Evolutionary conservation across 208 protist genomes (phyloP).

Genomic region (Wallacemonas sp.): DNA sequence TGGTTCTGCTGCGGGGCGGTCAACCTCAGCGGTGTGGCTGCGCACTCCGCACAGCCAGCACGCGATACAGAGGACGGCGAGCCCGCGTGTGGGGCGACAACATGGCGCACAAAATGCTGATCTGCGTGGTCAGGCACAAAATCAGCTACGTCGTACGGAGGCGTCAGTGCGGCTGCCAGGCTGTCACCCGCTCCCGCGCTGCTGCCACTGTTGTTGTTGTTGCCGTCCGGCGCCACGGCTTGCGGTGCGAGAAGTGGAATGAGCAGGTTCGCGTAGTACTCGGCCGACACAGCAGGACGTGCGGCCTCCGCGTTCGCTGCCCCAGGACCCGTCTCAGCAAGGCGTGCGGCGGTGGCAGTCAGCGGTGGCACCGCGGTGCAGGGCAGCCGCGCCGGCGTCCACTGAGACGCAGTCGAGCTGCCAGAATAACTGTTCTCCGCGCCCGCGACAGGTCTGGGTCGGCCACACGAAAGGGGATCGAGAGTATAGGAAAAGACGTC

Average conservation of each 20-base stretch:
- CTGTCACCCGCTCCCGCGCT: too few species aligned
- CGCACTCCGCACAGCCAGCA: background rate
- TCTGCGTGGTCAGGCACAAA: background rate
- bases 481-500: too few species aligned
- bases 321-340: too few species aligned
- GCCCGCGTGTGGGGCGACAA: background rate
- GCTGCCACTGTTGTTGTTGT: background rate
- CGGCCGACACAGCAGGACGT: too few species aligned
- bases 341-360: background rate
- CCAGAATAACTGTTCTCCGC: too few species aligned
- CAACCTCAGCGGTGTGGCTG: constrained; percentile 1
- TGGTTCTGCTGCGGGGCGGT: constrained; percentile 27
- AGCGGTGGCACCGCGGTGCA: background rate
- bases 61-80: too few species aligned
- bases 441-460: background rate
- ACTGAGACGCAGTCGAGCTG: too few species aligned
- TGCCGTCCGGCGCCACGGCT: background rate
- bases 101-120: background rate
- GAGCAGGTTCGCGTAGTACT: background rate
- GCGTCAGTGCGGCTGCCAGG: constrained; percentile 6
- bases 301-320: too few species aligned
- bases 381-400: too few species aligned
- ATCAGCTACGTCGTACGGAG: background rate
- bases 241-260: too few species aligned
- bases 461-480: too few species aligned